A percentile compares a stretch with the other conserved stretches of the same genome.
phyloP scores from a whole-genome alignment of 805 yeast species.

The Schwanniomyces sp. region DNA sequence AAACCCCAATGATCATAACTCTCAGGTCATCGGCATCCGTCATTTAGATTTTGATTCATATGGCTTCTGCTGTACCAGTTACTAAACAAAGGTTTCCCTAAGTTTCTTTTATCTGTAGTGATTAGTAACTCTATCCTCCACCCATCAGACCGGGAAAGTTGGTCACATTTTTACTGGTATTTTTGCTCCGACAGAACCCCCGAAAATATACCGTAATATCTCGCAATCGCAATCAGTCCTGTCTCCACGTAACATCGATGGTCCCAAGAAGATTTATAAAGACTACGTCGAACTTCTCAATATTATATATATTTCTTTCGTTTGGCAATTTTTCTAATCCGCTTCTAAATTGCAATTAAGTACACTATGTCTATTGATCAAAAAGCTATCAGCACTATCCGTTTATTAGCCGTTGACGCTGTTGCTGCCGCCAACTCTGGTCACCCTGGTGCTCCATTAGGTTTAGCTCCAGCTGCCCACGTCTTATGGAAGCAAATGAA shows the following conservation, averaged over 20 bases:
- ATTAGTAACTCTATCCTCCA: not conserved
- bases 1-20: not conserved
- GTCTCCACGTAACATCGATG: not conserved
- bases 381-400: conserved; percentile 81
- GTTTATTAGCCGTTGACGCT: conserved; percentile 84
- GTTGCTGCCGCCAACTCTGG: conserved; percentile 91
- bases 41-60: too few species aligned
- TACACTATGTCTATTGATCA: conserved; percentile 48
- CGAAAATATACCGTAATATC: not conserved
- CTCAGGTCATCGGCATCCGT: too few species aligned
- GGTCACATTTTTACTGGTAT: not conserved
- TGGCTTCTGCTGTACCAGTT: too few species aligned
- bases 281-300: not conserved
- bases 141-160: not conserved
- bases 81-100: too few species aligned
- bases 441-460: conserved; percentile 99
- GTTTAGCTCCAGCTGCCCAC: conserved; percentile 95
- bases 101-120: not conserved
- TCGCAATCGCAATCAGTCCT: conserved; percentile 1
- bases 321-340: not conserved
- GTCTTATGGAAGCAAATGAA: conserved; percentile 76
- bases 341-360: not conserved
- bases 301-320: not conserved
- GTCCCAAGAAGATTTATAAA: not conserved
- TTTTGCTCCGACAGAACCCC: not conserved